Evolutionary conservation across 345 rosid species (phyloP).

Genomic region (Stellera chamaejasme): DNA sequence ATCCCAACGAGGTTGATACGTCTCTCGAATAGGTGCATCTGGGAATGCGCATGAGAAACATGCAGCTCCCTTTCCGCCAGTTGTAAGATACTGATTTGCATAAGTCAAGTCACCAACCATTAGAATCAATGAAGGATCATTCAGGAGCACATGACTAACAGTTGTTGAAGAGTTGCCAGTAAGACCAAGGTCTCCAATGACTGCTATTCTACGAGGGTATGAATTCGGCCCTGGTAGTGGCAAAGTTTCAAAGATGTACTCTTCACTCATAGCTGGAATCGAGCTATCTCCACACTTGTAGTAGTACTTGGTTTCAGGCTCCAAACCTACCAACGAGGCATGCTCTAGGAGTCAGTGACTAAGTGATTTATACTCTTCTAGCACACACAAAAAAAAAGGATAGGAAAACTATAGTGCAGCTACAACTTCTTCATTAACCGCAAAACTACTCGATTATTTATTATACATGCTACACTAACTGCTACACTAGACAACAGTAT

Average conservation of each 20-base stretch:
- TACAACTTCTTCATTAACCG: neutral
- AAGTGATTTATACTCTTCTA: no score
- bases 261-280: conserved; percentile 65
- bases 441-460: no score
- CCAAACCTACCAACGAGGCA: conserved; percentile 41
- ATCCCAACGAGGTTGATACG: conserved; percentile 95
- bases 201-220: conserved; percentile 58
- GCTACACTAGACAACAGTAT: neutral
- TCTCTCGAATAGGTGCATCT: conserved; percentile 68
- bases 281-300: conserved; percentile 75
- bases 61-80: conserved; percentile 62
- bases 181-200: conserved; percentile 82
- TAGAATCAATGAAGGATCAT: conserved; percentile 63
- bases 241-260: conserved; percentile 44
- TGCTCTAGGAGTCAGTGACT: neutral
- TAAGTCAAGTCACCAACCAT: conserved; percentile 78
- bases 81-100: conserved; percentile 79
- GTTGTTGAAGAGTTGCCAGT: conserved; percentile 77
- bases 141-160: conserved; percentile 46
- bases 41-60: conserved; percentile 76
- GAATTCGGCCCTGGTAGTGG: conserved; percentile 36
- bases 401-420: neutral
- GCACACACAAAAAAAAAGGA: neutral
- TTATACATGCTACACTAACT: no score
- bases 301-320: conserved; percentile 49